Conservation (phyloP, 805 yeast genomes). For the Saccharomycopsis babjevae region DNA sequence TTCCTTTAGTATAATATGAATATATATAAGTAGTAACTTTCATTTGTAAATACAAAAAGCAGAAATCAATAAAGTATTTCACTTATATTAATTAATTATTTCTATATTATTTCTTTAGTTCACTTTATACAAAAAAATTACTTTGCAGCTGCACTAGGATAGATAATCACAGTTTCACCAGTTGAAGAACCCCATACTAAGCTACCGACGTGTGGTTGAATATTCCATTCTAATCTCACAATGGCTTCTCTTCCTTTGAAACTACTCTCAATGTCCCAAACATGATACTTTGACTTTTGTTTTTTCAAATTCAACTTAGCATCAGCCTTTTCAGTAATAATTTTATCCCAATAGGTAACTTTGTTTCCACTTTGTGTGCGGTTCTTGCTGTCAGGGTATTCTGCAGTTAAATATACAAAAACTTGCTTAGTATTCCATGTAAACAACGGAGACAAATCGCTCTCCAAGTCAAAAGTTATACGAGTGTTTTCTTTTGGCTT, state of each 20-base stretch:
- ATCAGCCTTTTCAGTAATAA: conserved; percentile 46
- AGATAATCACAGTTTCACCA: conserved; percentile 6
- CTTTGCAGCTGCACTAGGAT: neutral
- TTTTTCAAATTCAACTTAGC: conserved; percentile 47
- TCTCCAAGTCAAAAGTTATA: conserved; percentile 59
- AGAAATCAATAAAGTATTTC: no score
- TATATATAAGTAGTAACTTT: no score
- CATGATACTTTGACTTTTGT: conserved; percentile 63
- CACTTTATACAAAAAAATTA: neutral
- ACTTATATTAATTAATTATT: no score
- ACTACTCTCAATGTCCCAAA: conserved; percentile 69
- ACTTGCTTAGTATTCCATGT: conserved; percentile 97
- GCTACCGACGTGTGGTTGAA: conserved; percentile 87
- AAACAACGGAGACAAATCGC: conserved; percentile 71
- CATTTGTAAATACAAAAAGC: no score
- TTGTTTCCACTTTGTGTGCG: conserved; percentile 41
- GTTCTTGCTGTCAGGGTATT: conserved; percentile 40
- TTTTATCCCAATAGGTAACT: conserved; percentile 87
- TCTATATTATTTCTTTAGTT: no score
- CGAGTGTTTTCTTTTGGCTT: conserved; percentile 69
- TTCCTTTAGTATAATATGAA: no score
- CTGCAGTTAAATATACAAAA: conserved; percentile 85
- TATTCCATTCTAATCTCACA: conserved; percentile 74
- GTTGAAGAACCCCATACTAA: conserved; percentile 53
- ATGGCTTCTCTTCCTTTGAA: conserved; percentile 54